Evolutionary conservation across 75 land plant species (phyloP), one percentile per base, ranked within the genome.

Genomic region (Picea glauca): DNA sequence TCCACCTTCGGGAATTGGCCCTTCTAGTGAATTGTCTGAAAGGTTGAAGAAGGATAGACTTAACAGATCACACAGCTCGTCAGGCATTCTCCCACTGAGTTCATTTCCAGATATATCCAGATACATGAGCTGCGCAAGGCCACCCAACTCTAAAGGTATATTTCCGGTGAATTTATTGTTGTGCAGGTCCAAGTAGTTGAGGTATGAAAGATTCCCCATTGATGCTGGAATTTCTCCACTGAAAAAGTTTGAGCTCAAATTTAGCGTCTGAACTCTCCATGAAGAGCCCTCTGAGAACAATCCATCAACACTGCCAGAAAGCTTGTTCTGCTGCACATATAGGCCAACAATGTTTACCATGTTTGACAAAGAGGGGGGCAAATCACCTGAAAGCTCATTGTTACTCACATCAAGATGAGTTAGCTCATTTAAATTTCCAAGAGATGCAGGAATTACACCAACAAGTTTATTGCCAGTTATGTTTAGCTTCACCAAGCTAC

Each of bases 401-500:
- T 40, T 59, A 61, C 94, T 88, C 76, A 90, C 66, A 81, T 90
- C 87, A 61, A 92, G 80, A 72, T 85, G 83, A 33, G 84, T 84
- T 12, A 91, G 83, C 26, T 62, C 83, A 1, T 46, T 80, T 58
- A 92, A 76, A 46, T 85, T 77, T 17, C 88, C 90, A 46, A 92
- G 80, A 31, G 81, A 56, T 3, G n/a, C 62, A 56, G 92, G 94
- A 20, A 92, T 50, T 30, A 68, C 38, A 60, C 92, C 94, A 40
- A 83, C 60, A 2, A 92, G 81, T 38, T n/a, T 54, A 74, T 92
- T 92, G 20, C 81, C 58, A 20, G 83, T 84, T 75, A 92, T 68
- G 78, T 92, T 91, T 17, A 93, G 83, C 79, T 87, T 87, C 43
- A 82, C 91, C 77, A 93, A 77, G 74, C 89, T 83, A 35, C 58